Conservation (phyloP, 495 filamentous ascomycete species). For the Penicillium goetzii region DNA sequence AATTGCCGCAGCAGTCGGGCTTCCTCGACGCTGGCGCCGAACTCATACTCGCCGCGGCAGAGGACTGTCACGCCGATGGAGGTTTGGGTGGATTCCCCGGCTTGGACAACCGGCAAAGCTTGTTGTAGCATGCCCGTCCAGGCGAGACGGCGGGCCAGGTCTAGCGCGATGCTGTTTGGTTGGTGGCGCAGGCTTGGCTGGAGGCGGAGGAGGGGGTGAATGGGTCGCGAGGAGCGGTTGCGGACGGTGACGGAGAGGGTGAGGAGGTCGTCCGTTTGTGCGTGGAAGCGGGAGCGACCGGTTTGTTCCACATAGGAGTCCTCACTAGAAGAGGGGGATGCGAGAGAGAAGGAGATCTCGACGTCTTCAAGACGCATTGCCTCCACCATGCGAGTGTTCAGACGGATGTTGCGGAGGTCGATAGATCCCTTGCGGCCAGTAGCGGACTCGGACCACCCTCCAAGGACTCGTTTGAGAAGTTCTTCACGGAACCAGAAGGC, state of each 20-base stretch:
- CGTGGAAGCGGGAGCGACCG: slow-evolving; percentile 54
- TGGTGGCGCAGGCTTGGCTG: slow-evolving; percentile 77
- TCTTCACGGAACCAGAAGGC: slow-evolving; percentile 92
- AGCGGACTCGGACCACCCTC: slow-evolving; percentile 68
- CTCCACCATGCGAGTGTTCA: slow-evolving; percentile 80
- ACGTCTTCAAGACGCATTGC: slow-evolving; percentile 81
- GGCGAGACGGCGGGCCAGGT: slow-evolving; percentile 79
- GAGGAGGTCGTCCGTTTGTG: slow-evolving; percentile 72
- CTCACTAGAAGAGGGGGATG: slow-evolving; percentile 19
- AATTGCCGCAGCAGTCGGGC: slow-evolving; percentile 47
- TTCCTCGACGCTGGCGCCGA: slow-evolving; percentile 82
- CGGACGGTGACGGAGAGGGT: slow-evolving; percentile 67
- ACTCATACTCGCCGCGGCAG: slow-evolving; percentile 80
- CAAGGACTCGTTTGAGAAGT: slow-evolving; percentile 71
- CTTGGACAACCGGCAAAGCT: slow-evolving; percentile 61
- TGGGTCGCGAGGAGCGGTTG: slow-evolving; percentile 70
- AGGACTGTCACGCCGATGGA: slow-evolving; percentile 70
- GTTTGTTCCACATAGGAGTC: slow-evolving; percentile 40
- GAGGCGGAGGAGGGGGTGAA: slow-evolving; percentile 74
- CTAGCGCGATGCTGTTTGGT: slow-evolving; percentile 72
- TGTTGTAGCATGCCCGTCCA: slow-evolving; percentile 86
- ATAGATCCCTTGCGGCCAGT: slow-evolving; percentile 66
- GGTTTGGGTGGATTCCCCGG: slow-evolving; percentile 57
- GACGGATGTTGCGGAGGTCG: slow-evolving; percentile 72
- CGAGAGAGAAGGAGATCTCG: slow-evolving; percentile 65